phyloP scores from a whole-genome alignment of 352 stramenopile genomes.

The Pythium folliculosum region DNA sequence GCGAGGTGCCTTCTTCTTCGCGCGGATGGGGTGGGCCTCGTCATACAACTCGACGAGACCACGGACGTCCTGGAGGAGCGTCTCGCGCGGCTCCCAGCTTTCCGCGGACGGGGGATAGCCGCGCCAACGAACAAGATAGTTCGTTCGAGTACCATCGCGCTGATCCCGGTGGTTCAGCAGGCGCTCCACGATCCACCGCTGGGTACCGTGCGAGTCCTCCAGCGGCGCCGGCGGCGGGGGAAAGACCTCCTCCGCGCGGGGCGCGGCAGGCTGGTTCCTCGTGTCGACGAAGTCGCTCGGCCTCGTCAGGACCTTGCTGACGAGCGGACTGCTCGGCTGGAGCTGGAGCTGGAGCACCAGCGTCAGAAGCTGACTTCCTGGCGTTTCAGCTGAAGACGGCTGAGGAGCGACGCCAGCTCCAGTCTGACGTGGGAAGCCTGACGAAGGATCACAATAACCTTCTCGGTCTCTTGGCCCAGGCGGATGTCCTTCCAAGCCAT shows the following conservation, averaged over 20 bases:
- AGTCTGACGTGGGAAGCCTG: neutral
- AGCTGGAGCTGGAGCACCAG: neutral
- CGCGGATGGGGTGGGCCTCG: constrained; percentile 1
- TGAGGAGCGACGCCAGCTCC: neutral
- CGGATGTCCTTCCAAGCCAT: neutral
- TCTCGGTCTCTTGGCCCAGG: neutral
- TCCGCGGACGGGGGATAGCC: constrained; percentile 6
- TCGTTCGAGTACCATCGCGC: neutral
- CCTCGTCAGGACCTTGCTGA: neutral
- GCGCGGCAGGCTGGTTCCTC: neutral
- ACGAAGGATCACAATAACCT: neutral
- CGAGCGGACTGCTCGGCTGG: neutral
- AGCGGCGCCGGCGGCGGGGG: constrained; percentile 6
- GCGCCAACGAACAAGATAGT: constrained; percentile 20
- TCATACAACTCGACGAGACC: constrained; percentile 10
- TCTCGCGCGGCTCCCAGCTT: constrained; percentile 10
- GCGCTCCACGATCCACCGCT: constrained; percentile 11
- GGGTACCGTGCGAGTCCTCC: neutral
- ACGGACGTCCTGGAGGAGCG: constrained; percentile 4
- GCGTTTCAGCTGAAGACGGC: neutral
- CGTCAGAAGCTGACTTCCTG: neutral
- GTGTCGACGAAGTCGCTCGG: neutral
- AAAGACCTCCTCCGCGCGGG: neutral
- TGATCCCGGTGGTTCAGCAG: constrained; percentile 7
- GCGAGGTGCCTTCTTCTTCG: neutral